Conservation (phyloP, 768 basidiomycete species). For the Suillus hirtellus region DNA sequence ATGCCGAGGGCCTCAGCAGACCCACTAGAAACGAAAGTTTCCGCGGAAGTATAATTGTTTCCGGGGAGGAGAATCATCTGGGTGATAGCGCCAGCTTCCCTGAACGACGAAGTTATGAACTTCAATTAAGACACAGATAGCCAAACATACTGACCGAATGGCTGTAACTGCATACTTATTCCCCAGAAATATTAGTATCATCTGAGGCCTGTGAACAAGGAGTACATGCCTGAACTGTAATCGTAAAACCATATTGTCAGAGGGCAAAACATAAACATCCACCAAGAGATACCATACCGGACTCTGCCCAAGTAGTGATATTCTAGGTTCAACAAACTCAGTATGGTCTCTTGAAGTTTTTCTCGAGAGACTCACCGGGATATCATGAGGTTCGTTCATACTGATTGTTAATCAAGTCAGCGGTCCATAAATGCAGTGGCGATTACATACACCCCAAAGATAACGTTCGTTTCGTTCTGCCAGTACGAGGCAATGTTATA, state of each 20-base stretch:
- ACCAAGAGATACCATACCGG: slow-evolving; percentile 17
- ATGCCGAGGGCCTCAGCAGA: slow-evolving; percentile 49
- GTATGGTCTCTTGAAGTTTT: neutral
- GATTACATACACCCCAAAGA: slow-evolving; percentile 49
- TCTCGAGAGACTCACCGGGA: slow-evolving; percentile 32
- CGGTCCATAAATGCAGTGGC: neutral
- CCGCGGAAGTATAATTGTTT: slow-evolving; percentile 54
- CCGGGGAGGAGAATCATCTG: slow-evolving; percentile 63
- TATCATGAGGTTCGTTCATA: slow-evolving; percentile 68
- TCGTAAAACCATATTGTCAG: neutral
- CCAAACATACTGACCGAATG: slow-evolving; percentile 53
- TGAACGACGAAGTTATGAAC: neutral
- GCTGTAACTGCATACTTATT: slow-evolving; percentile 63
- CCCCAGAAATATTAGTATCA: neutral
- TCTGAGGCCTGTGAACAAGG: neutral
- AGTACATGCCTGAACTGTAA: neutral
- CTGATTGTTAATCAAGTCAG: slow-evolving; percentile 25
- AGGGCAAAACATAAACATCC: neutral
- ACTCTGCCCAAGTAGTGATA: slow-evolving; percentile 48
- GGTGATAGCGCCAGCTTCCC: slow-evolving; percentile 41
- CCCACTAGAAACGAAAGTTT: slow-evolving; percentile 50
- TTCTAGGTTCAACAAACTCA: slow-evolving; percentile 18
- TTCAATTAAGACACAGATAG: neutral
- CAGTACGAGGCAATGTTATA: slow-evolving; percentile 51
- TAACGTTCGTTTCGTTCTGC: slow-evolving; percentile 38